Base-by-base conservation (phyloP, 768 basidiomycete genomes). In the Russula vinacea region DNA sequence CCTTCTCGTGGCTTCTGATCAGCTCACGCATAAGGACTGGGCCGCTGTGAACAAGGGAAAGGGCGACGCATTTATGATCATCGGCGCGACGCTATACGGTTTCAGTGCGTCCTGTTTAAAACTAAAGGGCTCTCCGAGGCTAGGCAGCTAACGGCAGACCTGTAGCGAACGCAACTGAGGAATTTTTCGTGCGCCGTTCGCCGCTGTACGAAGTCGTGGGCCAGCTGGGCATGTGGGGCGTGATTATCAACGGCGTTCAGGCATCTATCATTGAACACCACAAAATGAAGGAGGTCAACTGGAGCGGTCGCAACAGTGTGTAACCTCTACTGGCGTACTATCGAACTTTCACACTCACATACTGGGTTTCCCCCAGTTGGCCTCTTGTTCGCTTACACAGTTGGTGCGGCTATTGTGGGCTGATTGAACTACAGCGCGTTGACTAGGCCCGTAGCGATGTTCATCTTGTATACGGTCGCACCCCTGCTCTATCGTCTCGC, bases 131-230 rank as follows among this genome's bases (percentile, higher is more conserved):
- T 22, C 32, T 17, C 37, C 2, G 1, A 22, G 37, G 47, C 2
- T 1, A 22, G 37, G 42, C 5, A 26, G 50, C 50, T 61, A 22
- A 66, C 39, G 5, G 17, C 7, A 4, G 29, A 13, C 29, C 29
- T 26, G 35, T 67, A 92, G 91, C 89, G 26, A 94, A 94, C 68
- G 90, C 92, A 33, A 91, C 90, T 0, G 92, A 94, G 73, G 92
- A 94, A 71, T 90, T 89, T 74, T 84, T 94, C 64, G 92, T 94
- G 35, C 82, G 92, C 64, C 83, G 76, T 68, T 79, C 85, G 14
- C 92, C 92, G 6, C 76, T 94, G 45, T 94, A 92, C 69, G 92
- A 94, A 77, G 90, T 94, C 61, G 85, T 94, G 19, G 92, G 92
- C 13, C 90, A 91, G 73, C 75, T 94, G 54, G 92, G 92, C 8